Percentiles rank a stretch among this genome's conserved stretches.
These are phyloP conservation scores for Cucumis hystrix DNA, from an alignment of 306 rosid genomes.

Conservation along the genomic window DNA sequence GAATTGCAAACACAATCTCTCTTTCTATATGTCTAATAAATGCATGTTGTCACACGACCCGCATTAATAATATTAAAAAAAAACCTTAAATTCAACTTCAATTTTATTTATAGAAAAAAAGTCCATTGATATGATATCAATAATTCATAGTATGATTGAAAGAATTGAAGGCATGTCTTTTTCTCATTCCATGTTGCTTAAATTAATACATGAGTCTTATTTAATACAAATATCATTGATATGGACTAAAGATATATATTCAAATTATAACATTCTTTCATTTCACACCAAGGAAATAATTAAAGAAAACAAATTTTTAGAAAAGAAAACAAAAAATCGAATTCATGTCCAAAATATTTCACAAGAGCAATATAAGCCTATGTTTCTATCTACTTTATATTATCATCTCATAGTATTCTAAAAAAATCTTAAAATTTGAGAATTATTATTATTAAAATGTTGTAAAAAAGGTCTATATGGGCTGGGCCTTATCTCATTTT, in stretches of 20 bases:
- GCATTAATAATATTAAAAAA: background rate
- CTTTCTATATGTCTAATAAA: background rate
- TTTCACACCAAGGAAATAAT: background rate
- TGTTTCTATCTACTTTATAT: background rate
- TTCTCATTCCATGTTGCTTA: background rate
- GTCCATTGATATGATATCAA: background rate
- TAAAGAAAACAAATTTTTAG: too few relatives aligned
- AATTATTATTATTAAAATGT: background rate
- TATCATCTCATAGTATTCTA: background rate
- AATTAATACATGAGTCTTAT: background rate
- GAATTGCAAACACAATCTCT: background rate
- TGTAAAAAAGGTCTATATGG: background rate
- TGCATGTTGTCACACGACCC: background rate
- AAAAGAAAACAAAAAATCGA: background rate
- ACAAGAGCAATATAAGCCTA: background rate
- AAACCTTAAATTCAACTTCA: background rate
- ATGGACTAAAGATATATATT: background rate
- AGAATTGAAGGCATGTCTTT: background rate
- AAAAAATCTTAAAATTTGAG: background rate
- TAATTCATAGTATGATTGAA: background rate
- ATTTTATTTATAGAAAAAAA: background rate
- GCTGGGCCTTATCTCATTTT: conserved; percentile 8
- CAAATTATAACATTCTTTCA: background rate
- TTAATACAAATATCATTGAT: background rate
- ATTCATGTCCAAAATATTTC: background rate